Conservation (phyloP, 1,284 basidiomycete genomes). For the Caloboletus firmus region DNA sequence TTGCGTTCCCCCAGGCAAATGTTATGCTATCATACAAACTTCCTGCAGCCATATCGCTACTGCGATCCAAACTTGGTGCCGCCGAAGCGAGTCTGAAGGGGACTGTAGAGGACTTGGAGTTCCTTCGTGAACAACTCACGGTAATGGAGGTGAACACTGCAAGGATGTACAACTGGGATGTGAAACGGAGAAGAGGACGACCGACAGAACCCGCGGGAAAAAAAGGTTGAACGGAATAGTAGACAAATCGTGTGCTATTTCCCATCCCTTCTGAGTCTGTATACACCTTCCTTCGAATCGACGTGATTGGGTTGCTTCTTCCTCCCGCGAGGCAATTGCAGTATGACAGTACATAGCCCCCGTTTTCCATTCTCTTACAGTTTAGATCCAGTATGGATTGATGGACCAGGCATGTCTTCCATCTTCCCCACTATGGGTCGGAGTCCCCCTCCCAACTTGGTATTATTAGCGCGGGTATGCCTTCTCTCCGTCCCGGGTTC, state of each 20-base stretch:
- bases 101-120: slow-evolving; percentile 88
- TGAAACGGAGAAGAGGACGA: slow-evolving; percentile 75
- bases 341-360: too few relatives aligned
- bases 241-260: not conserved
- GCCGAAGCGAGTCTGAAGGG: slow-evolving; percentile 72
- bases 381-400: too few relatives aligned
- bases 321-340: not conserved
- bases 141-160: slow-evolving; percentile 99
- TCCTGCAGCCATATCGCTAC: slow-evolving; percentile 74
- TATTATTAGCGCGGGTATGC: too few relatives aligned
- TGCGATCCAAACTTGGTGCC: slow-evolving; percentile 74
- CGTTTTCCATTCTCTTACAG: too few relatives aligned
- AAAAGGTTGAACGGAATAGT: slow-evolving; percentile 11
- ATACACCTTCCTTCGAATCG: slow-evolving; percentile 4
- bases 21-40: slow-evolving; percentile 97
- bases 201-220: slow-evolving; percentile 36
- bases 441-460: too few relatives aligned
- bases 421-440: too few relatives aligned
- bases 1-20: slow-evolving; percentile 67
- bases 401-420: too few relatives aligned
- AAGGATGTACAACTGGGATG: slow-evolving; percentile 95
- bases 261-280: not conserved
- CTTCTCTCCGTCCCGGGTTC: not conserved
- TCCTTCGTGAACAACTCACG: slow-evolving; percentile 92
- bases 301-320: not conserved